These are phyloP conservation scores for Anisodus tanguticus DNA, from an alignment of 257 asterid species.

Conservation along the genomic window DNA sequence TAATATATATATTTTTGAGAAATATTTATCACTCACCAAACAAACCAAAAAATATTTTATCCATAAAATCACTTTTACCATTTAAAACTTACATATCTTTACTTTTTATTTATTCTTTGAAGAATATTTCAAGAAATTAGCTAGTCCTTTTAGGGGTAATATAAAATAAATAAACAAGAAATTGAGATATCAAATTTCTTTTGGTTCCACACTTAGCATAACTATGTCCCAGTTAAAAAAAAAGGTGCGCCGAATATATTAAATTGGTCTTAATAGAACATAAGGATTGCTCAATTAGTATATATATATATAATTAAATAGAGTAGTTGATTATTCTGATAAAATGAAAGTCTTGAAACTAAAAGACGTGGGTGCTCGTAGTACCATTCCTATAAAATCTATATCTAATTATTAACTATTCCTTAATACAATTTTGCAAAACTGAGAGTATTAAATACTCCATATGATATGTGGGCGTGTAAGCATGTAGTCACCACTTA, in stretches of 20 bases:
- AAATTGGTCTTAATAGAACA: background rate
- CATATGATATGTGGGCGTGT: conserved; percentile 34
- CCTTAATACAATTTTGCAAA: background rate
- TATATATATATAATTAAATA: background rate
- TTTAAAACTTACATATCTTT: no score
- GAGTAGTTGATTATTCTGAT: background rate
- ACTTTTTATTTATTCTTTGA: no score
- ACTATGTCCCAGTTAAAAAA: background rate
- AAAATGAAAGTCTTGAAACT: background rate
- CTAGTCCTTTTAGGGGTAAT: background rate
- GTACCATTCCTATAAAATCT: background rate
- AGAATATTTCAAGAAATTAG: background rate
- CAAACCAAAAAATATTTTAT: no score
- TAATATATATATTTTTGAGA: no score
- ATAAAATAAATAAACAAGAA: background rate
- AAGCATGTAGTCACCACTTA: conserved; percentile 11
- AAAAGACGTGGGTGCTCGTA: conserved; percentile 28
- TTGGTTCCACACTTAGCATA: background rate
- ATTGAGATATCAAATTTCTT: background rate
- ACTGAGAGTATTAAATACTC: background rate
- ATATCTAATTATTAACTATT: background rate
- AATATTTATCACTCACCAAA: no score
- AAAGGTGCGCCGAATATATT: background rate
- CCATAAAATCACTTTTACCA: no score
- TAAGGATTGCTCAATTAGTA: background rate